Evolutionary conservation across 371 early-diverging fungal genomes (phyloP).

Genomic region (Rhizopus microsporus): DNA sequence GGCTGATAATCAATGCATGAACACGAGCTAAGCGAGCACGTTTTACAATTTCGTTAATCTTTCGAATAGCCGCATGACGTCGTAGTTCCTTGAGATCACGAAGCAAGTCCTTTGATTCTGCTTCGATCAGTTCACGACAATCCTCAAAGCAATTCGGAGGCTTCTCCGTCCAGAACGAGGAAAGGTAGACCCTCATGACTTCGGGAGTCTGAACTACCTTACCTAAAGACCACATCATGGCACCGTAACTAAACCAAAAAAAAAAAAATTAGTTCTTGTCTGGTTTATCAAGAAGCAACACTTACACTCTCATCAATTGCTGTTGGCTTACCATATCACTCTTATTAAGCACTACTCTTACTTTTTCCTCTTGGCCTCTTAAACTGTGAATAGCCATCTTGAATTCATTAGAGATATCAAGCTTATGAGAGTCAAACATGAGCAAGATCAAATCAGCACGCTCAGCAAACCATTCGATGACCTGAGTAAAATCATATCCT

Average conservation of each 20-base stretch:
- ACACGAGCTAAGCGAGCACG: slow-evolving; percentile 76
- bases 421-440: slow-evolving; percentile 86
- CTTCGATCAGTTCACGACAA: slow-evolving; percentile 66
- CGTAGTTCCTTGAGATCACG: slow-evolving; percentile 73
- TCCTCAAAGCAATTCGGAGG: slow-evolving; percentile 76
- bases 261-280: not conserved
- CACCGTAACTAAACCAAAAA: slow-evolving; percentile 57
- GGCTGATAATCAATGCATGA: slow-evolving; percentile 81
- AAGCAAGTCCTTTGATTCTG: slow-evolving; percentile 80
- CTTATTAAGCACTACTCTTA: slow-evolving; percentile 85
- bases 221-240: slow-evolving; percentile 93
- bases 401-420: slow-evolving; percentile 91
- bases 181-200: slow-evolving; percentile 83
- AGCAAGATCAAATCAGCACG: slow-evolving; percentile 82
- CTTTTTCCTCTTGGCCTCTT: slow-evolving; percentile 84
- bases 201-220: slow-evolving; percentile 88
- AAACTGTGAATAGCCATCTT: slow-evolving; percentile 77
- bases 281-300: slow-evolving; percentile 24
- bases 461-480: slow-evolving; percentile 86
- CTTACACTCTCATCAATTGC: slow-evolving; percentile 84
- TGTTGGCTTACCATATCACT: slow-evolving; percentile 84
- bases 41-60: slow-evolving; percentile 90
- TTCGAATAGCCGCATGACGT: slow-evolving; percentile 78
- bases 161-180: slow-evolving; percentile 79
- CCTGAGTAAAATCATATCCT: slow-evolving; percentile 80